Conservation (phyloP, 345 rosid genomes). For the Euclidium syriacum region DNA sequence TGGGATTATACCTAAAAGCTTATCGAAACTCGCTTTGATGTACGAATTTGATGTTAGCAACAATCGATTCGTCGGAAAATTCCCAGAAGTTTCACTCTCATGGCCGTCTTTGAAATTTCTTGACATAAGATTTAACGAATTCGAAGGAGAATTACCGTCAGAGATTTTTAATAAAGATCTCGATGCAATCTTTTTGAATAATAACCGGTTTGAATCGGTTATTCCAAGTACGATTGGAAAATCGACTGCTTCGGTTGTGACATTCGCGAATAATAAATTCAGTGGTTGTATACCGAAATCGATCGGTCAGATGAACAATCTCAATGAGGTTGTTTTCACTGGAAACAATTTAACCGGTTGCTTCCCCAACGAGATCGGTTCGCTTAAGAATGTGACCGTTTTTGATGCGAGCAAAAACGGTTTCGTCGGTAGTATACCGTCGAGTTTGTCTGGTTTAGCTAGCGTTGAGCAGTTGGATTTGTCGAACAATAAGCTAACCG, state of each 20-base stretch:
- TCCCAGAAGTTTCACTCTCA: constrained; percentile 39
- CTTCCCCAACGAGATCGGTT: constrained; percentile 57
- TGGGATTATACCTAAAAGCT: constrained; percentile 54
- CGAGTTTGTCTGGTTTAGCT: constrained; percentile 32
- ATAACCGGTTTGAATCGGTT: constrained; percentile 46
- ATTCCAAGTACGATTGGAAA: constrained; percentile 49
- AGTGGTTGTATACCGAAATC: constrained; percentile 56
- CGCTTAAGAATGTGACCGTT: constrained; percentile 42
- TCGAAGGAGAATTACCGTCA: constrained; percentile 56
- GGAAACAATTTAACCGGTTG: constrained; percentile 54
- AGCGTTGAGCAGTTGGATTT: constrained; percentile 38
- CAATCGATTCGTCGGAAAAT: constrained; percentile 54
- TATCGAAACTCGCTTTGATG: constrained; percentile 41
- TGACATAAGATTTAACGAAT: constrained; percentile 54
- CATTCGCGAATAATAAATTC: constrained; percentile 53
- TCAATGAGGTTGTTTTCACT: constrained; percentile 48
- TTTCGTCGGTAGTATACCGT: constrained; percentile 43
- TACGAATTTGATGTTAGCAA: constrained; percentile 64
- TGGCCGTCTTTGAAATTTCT: constrained; percentile 48
- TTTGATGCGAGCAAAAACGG: constrained; percentile 44
- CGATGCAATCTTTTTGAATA: constrained; percentile 61
- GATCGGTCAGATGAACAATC: constrained; percentile 47
- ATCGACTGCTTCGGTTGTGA: constrained; percentile 51
- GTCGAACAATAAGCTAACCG: constrained; percentile 41
- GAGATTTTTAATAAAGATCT: constrained; percentile 48